A percentile compares a stretch with the other conserved stretches of the same genome.
Conservation (phyloP, 768 basidiomycete genomes). For the Russula virescens region DNA sequence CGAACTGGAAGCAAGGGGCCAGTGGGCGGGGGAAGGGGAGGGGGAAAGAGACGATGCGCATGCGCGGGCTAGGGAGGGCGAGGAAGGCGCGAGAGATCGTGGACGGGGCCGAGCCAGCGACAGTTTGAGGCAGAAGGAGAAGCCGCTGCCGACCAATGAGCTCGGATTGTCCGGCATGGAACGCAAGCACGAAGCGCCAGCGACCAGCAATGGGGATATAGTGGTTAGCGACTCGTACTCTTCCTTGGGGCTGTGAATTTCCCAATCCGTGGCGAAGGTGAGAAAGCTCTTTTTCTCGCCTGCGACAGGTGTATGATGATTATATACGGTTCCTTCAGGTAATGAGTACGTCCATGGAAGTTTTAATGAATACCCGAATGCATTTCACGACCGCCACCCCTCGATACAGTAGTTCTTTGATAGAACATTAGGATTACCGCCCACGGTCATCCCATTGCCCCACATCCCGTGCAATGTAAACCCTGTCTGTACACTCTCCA, state of each 20-base stretch:
- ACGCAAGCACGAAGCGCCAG: neutral
- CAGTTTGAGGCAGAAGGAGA: neutral
- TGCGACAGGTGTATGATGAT: neutral
- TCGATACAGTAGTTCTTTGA: too few relatives aligned
- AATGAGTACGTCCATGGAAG: neutral
- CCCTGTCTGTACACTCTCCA: neutral
- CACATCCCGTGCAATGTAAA: neutral
- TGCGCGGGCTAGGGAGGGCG: neutral
- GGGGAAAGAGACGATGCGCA: neutral
- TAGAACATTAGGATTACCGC: neutral
- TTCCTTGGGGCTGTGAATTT: neutral
- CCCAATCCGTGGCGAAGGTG: neutral
- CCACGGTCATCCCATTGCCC: too few relatives aligned
- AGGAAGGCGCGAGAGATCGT: neutral
- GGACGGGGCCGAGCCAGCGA: neutral
- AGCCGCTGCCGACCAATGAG: neutral
- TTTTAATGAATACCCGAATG: neutral
- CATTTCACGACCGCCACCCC: too few relatives aligned
- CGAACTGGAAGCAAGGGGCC: constrained; percentile 19
- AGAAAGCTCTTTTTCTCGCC: neutral
- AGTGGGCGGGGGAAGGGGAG: neutral
- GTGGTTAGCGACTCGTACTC: constrained; percentile 6
- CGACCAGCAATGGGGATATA: neutral
- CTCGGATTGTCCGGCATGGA: constrained; percentile 17
- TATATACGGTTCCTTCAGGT: neutral